These are phyloP conservation scores for Lantana camara DNA, from an alignment of 257 asterid species.

Conservation along the genomic window DNA sequence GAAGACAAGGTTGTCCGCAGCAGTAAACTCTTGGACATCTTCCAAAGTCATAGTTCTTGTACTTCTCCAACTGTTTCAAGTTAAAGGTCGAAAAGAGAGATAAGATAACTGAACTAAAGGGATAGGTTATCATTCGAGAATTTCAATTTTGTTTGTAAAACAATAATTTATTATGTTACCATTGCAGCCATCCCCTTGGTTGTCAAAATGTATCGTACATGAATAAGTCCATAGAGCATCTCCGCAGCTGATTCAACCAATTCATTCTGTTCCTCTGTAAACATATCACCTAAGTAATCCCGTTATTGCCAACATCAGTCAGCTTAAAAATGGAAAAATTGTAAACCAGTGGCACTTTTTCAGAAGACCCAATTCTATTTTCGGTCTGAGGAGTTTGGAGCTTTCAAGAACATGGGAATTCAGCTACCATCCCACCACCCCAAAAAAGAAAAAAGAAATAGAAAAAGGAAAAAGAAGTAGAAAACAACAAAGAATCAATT, in stretches of 20 bases:
- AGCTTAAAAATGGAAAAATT: background rate
- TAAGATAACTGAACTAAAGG: background rate
- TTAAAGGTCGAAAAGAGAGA: constrained; percentile 20
- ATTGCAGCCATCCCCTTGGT: constrained; percentile 96
- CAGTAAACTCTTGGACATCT: constrained; percentile 90
- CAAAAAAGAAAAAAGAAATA: too few relatives aligned
- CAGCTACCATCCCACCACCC: background rate
- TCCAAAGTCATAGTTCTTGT: constrained; percentile 83
- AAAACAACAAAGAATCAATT: too few relatives aligned
- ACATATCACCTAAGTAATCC: constrained; percentile 70
- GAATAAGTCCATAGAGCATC: constrained; percentile 95
- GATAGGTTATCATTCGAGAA: background rate
- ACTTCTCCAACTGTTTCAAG: constrained; percentile 77
- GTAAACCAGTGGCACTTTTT: background rate
- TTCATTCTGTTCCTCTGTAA: constrained; percentile 95
- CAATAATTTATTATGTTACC: constrained; percentile 43
- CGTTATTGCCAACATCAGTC: constrained; percentile 23
- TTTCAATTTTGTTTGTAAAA: too few relatives aligned
- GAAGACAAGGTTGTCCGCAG: constrained; percentile 89
- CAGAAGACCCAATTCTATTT: too few relatives aligned
- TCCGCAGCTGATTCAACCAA: constrained; percentile 97
- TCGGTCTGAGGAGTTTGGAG: too few relatives aligned
- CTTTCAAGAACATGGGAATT: too few relatives aligned
- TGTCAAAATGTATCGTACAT: constrained; percentile 82
- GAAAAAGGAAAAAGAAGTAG: too few relatives aligned